phyloP scores from a whole-genome alignment of 108 stramenopile species.

The Cyclostephanos invisitatus region DNA sequence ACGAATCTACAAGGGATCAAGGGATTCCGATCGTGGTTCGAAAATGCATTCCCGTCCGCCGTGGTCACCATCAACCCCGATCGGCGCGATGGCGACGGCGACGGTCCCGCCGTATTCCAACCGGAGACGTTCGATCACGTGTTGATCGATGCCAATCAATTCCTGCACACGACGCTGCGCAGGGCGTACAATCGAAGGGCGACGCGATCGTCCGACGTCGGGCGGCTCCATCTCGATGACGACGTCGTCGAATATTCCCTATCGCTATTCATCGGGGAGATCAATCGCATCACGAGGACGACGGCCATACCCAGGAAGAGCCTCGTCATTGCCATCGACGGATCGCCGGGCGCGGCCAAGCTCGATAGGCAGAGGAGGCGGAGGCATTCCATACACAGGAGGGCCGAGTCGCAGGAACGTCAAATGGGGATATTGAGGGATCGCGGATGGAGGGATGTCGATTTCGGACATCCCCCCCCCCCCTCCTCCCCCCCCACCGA shows the following conservation, averaged over 20 bases:
- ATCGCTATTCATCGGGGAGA: conserved; percentile 63
- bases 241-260: conserved; percentile 53
- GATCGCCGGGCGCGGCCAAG: conserved; percentile 83
- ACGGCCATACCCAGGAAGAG: conserved; percentile 69
- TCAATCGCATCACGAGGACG: conserved; percentile 52
- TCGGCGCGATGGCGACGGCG: background rate
- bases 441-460: conserved; percentile 36
- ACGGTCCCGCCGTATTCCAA: background rate
- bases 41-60: conserved; percentile 73
- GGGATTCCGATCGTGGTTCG: conserved; percentile 85
- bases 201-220: conserved; percentile 5
- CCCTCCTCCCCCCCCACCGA: too few relatives aligned
- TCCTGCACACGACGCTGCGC: conserved; percentile 69
- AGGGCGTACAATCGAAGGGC: conserved; percentile 37
- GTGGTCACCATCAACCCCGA: conserved; percentile 40
- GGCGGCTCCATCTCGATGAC: conserved; percentile 23
- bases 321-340: conserved; percentile 81
- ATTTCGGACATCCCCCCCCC: conserved; percentile 44
- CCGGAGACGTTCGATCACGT: conserved; percentile 83
- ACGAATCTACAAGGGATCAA: conserved; percentile 65
- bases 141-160: conserved; percentile 86
- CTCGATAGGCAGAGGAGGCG: conserved; percentile 77
- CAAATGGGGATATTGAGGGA: conserved; percentile 44
- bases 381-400: conserved; percentile 50
- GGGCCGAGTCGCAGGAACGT: conserved; percentile 51